These are phyloP conservation scores for Phaeosphaeriaceae sp. DNA, from an alignment of 2,329 filamentous ascomycete genomes.

Conservation along the genomic window DNA sequence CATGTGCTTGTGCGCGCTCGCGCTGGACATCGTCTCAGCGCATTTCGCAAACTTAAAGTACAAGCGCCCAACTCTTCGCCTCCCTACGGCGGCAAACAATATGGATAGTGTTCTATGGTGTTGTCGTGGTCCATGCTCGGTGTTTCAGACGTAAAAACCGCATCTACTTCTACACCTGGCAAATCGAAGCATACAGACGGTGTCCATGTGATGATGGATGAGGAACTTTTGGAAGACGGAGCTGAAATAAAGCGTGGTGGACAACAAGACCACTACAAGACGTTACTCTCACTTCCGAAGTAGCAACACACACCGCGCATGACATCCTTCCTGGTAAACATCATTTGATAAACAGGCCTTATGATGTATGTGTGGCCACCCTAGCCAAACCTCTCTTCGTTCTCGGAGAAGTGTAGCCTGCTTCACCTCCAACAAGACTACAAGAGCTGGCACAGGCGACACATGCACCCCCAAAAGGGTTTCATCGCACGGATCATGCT, in stretches of 20 bases:
- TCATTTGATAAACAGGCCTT: too few relatives aligned
- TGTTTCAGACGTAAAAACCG: not conserved
- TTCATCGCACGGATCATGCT: not conserved
- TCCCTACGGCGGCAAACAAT: not conserved
- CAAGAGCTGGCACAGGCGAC: not conserved
- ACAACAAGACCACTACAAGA: not conserved
- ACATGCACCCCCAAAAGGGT: not conserved
- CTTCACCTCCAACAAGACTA: not conserved
- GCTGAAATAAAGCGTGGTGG: not conserved
- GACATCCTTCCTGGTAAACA: not conserved
- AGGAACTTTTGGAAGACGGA: not conserved
- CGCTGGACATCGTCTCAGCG: not conserved
- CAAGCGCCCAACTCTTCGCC: not conserved
- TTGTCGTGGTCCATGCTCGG: not conserved
- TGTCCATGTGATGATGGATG: not conserved
- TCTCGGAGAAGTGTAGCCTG: too few relatives aligned
- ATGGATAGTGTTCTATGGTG: not conserved
- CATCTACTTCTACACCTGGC: not conserved
- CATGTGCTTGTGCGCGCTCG: not conserved
- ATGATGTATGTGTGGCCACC: too few relatives aligned
- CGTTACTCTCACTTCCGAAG: not conserved
- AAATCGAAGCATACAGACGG: not conserved
- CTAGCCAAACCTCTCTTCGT: too few relatives aligned
- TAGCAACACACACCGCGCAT: not conserved
- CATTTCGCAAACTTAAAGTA: not conserved